Evolutionary conservation across 2,329 filamentous ascomycete species (phyloP).

Genomic region (Phoma sp.): DNA sequence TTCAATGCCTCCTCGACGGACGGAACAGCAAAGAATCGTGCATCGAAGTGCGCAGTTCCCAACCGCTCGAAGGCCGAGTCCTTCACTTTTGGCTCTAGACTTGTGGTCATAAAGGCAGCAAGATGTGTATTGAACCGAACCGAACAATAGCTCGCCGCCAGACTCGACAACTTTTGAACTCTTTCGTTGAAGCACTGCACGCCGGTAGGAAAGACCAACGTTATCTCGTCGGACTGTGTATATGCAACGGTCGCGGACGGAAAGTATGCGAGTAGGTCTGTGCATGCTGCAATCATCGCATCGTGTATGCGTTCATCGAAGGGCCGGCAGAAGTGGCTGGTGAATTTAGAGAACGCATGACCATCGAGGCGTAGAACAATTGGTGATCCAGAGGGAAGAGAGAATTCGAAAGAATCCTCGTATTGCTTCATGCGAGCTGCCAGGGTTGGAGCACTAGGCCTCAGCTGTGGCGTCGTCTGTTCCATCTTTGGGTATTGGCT

Average conservation of each 20-base stretch:
- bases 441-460: constrained; percentile 20
- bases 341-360: constrained; percentile 42
- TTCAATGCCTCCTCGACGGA: constrained; percentile 37
- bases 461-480: not conserved
- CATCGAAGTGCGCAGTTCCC: constrained; percentile 40
- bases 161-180: constrained; percentile 40
- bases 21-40: constrained; percentile 37
- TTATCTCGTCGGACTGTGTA: constrained; percentile 46
- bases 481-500: not conserved
- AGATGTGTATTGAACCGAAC: constrained; percentile 40
- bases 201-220: constrained; percentile 38
- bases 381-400: constrained; percentile 27
- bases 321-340: constrained; percentile 34
- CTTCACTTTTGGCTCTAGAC: constrained; percentile 30
- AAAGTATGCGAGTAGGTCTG: constrained; percentile 39
- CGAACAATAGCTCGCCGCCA: constrained; percentile 38
- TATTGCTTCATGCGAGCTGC: constrained; percentile 44
- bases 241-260: constrained; percentile 39
- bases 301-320: constrained; percentile 44
- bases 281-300: constrained; percentile 38
- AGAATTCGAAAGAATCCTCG: constrained; percentile 36
- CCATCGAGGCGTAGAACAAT: constrained; percentile 41
- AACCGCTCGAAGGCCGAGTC: constrained; percentile 21
- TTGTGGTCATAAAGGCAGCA: constrained; percentile 11
- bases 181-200: constrained; percentile 39